These are phyloP conservation scores for Lichtheimia ornata DNA, from an alignment of 371 early-diverging fungal species.

Conservation along the genomic window DNA sequence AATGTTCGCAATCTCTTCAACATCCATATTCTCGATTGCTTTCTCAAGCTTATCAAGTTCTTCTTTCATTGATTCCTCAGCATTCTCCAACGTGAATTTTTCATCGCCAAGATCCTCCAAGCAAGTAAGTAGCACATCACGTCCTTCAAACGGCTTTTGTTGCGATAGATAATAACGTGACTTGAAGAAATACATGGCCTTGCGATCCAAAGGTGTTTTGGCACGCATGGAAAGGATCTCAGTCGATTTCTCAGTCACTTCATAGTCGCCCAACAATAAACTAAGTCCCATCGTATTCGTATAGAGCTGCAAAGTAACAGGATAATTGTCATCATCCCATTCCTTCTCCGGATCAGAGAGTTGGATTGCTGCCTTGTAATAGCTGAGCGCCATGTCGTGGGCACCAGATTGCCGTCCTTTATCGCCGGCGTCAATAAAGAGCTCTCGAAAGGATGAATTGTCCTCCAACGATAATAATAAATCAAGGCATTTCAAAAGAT, in stretches of 20 bases:
- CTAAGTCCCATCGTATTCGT: conserved; percentile 35
- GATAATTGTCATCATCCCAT: conserved; percentile 27
- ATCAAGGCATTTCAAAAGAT: conserved; percentile 37
- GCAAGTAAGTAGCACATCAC: conserved; percentile 25
- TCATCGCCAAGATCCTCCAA: conserved; percentile 31
- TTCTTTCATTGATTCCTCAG: conserved; percentile 16
- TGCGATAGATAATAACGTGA: conserved; percentile 34
- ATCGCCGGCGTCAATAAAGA: conserved; percentile 37
- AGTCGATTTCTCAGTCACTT: conserved; percentile 23
- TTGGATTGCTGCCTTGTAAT: conserved; percentile 35
- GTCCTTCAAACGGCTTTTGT: conserved; percentile 36
- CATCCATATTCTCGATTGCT: conserved; percentile 16
- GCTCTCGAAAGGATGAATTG: conserved; percentile 21
- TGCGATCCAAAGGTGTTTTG: conserved; percentile 35
- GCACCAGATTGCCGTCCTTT: conserved; percentile 43
- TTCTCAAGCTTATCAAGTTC: conserved; percentile 17
- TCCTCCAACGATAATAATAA: conserved; percentile 20
- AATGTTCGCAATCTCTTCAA: conserved; percentile 18
- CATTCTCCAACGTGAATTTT: conserved; percentile 7
- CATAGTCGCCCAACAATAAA: conserved; percentile 39
- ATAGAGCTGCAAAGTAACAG: conserved; percentile 29
- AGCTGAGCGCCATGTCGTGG: conserved; percentile 35
- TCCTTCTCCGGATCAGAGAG: conserved; percentile 12
- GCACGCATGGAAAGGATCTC: conserved; percentile 29
- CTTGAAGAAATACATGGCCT: conserved; percentile 34